Conservation (phyloP, 495 filamentous ascomycete species). For the Glarea lozoyensis region DNA sequence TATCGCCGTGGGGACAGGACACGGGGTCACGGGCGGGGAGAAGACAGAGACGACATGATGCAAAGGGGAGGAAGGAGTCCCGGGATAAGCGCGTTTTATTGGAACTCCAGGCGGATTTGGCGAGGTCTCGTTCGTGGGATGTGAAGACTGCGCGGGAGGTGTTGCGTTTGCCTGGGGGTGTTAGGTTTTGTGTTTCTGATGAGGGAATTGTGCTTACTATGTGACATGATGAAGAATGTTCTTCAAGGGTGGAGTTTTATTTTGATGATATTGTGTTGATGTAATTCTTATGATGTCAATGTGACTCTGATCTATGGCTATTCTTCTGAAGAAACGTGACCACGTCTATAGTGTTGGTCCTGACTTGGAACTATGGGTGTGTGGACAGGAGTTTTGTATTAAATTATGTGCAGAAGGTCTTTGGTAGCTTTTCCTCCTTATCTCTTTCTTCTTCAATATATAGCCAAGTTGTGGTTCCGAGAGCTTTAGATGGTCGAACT, state of each 20-base stretch:
- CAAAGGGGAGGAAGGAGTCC: slow-evolving; percentile 91
- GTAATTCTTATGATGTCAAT: too few relatives aligned
- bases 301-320: too few relatives aligned
- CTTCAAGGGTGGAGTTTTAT: neutral
- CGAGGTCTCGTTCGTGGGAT: slow-evolving; percentile 75
- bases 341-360: too few relatives aligned
- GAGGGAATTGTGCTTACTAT: slow-evolving; percentile 35
- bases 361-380: too few relatives aligned
- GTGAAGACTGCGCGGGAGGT: slow-evolving; percentile 96
- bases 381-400: too few relatives aligned
- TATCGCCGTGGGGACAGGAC: slow-evolving; percentile 63
- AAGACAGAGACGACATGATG: slow-evolving; percentile 81
- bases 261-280: too few relatives aligned
- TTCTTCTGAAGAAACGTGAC: too few relatives aligned
- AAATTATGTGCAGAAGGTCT: too few relatives aligned
- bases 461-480: too few relatives aligned
- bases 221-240: slow-evolving; percentile 33
- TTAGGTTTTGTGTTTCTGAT: slow-evolving; percentile 7
- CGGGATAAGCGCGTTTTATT: slow-evolving; percentile 79
- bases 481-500: too few relatives aligned
- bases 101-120: slow-evolving; percentile 71
- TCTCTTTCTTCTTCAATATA: too few relatives aligned
- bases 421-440: too few relatives aligned
- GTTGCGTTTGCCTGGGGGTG: slow-evolving; percentile 71
- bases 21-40: slow-evolving; percentile 78